These are phyloP conservation scores for Paramecium biaurelia DNA, from an alignment of 73 alveolate genomes.

Conservation along the genomic window DNA sequence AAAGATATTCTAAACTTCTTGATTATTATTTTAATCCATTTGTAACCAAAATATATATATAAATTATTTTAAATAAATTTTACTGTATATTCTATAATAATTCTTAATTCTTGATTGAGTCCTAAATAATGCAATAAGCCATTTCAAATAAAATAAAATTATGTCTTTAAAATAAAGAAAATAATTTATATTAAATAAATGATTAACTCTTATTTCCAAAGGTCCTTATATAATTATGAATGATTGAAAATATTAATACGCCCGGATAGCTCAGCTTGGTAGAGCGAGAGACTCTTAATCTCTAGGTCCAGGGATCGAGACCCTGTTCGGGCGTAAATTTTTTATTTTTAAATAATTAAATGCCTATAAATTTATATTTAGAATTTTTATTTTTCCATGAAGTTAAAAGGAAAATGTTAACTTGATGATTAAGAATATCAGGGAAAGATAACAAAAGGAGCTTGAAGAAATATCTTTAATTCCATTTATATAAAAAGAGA, in stretches of 20 bases:
- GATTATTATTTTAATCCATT: neutral
- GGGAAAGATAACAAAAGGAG: too few species aligned
- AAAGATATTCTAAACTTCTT: neutral
- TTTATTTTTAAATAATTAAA: neutral
- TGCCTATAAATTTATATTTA: neutral
- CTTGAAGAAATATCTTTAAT: too few species aligned
- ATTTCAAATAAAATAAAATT: neutral
- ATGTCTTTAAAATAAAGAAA: neutral
- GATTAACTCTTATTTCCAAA: neutral
- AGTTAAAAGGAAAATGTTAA: neutral
- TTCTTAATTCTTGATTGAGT: neutral
- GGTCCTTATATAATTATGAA: neutral
- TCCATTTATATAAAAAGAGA: too few species aligned
- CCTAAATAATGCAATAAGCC: neutral
- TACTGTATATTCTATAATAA: neutral
- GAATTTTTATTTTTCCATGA: too few species aligned
- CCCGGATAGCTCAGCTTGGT: slow-evolving; percentile 59
- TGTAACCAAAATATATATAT: neutral
- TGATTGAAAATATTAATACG: neutral
- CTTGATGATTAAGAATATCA: too few species aligned
- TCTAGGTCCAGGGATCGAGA: slow-evolving; percentile 63
- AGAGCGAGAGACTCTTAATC: slow-evolving; percentile 62
- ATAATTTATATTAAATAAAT: neutral
- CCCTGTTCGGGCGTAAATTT: slow-evolving; percentile 57
- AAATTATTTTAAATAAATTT: neutral